Evolutionary conservation across 2,329 filamentous ascomycete species (phyloP).

Genomic region (Fonsecaea monophora): DNA sequence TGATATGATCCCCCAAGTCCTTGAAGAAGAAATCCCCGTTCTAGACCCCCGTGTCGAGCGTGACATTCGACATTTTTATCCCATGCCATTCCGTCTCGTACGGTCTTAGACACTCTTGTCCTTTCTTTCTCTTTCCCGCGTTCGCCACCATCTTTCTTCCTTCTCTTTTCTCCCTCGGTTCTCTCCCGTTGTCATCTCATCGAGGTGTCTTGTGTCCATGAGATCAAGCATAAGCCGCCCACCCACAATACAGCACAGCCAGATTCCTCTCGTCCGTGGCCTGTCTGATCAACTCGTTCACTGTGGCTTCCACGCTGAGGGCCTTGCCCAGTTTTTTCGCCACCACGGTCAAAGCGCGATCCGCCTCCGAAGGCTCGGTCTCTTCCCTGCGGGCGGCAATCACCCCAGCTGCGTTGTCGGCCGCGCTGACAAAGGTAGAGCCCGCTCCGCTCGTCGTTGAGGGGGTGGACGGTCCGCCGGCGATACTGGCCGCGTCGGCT

Average conservation of each 20-base stretch:
- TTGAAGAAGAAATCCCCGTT: no score
- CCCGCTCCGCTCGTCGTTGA: constrained; percentile 41
- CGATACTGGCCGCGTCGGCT: constrained; percentile 40
- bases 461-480: constrained; percentile 36
- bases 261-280: constrained; percentile 92
- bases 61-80: no score
- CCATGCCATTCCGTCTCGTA: no score
- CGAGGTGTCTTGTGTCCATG: no score
- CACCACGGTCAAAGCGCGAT: constrained; percentile 88
- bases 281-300: constrained; percentile 96
- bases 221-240: constrained; percentile 57
- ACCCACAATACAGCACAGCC: constrained; percentile 82
- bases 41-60: no score
- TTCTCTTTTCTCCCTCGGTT: no score
- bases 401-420: constrained; percentile 2
- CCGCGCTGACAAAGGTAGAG: constrained; percentile 11
- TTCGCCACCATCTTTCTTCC: no score
- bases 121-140: no score
- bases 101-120: no score
- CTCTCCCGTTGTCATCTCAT: no score
- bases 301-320: constrained; percentile 89
- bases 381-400: constrained; percentile 46
- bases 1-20: no score
- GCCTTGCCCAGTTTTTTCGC: constrained; percentile 95
- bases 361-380: constrained; percentile 76